Evolutionary conservation across 2,329 filamentous ascomycete genomes (phyloP).

Genomic region (Metarhizium robertsii): DNA sequence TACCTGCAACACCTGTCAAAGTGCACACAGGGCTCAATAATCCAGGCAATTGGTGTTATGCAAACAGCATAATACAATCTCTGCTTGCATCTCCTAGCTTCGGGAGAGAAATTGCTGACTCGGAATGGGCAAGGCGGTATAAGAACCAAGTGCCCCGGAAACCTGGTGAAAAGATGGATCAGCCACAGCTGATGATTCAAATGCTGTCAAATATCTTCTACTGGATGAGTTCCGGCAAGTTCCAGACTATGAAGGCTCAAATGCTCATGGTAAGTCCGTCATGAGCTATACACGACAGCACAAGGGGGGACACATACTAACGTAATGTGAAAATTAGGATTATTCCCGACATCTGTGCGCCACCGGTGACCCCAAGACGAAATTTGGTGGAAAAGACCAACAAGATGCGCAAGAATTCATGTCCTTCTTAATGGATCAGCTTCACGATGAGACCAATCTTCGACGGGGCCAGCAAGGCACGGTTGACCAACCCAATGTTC

Average conservation of each 20-base stretch:
- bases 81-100: slow-evolving; percentile 66
- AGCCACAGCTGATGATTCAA: slow-evolving; percentile 50
- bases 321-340: slow-evolving; percentile 29
- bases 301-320: not conserved
- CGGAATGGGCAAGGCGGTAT: slow-evolving; percentile 52
- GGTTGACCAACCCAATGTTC: slow-evolving; percentile 22
- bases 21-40: slow-evolving; percentile 61
- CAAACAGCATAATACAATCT: slow-evolving; percentile 83
- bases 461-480: slow-evolving; percentile 32
- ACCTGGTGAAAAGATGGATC: slow-evolving; percentile 40
- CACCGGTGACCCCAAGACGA: slow-evolving; percentile 14
- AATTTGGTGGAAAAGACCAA: slow-evolving; percentile 66
- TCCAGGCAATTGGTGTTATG: slow-evolving; percentile 78
- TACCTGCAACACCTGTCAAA: slow-evolving; percentile 6
- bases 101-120: slow-evolving; percentile 51
- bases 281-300: not conserved
- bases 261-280: slow-evolving; percentile 44
- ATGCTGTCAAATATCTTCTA: slow-evolving; percentile 50
- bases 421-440: slow-evolving; percentile 67
- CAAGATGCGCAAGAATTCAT: slow-evolving; percentile 92
- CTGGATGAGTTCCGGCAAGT: slow-evolving; percentile 44
- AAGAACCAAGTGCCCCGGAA: slow-evolving; percentile 52
- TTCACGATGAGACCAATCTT: slow-evolving; percentile 78
- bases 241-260: slow-evolving; percentile 40
- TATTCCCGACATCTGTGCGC: slow-evolving; percentile 38